A percentile compares a stretch with the other conserved stretches of the same genome.
phyloP scores from a whole-genome alignment of 164 flowering plant species.

The Nelumbo lutea region DNA sequence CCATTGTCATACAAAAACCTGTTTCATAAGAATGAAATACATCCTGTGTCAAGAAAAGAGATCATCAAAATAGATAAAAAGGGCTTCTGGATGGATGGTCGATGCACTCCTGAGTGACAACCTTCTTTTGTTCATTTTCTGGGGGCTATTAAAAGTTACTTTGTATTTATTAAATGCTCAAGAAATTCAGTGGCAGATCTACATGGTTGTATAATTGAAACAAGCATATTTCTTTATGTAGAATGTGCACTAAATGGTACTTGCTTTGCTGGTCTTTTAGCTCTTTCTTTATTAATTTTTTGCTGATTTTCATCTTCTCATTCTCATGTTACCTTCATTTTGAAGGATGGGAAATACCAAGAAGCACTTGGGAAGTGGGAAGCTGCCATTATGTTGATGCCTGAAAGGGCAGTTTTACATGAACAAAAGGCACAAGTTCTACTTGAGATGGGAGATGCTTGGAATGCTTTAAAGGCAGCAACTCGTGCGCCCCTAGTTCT shows the following conservation, averaged over 20 bases:
- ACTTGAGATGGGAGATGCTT: slow-evolving; percentile 84
- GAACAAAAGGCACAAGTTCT: slow-evolving; percentile 81
- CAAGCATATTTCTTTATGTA: background rate
- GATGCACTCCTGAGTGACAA: too few species aligned
- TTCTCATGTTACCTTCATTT: slow-evolving; percentile 6
- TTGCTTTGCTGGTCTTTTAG: background rate
- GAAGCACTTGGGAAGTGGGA: slow-evolving; percentile 97
- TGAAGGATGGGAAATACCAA: slow-evolving; percentile 66
- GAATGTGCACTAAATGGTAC: background rate
- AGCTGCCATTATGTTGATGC: slow-evolving; percentile 70
- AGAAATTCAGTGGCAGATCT: background rate
- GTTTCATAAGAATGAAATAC: too few species aligned
- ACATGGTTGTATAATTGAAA: background rate
- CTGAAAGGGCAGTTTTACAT: slow-evolving; percentile 64
- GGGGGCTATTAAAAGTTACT: too few species aligned
- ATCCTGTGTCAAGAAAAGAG: too few species aligned
- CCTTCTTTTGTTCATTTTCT: too few species aligned
- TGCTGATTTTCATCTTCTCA: background rate
- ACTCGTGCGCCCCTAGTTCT: background rate
- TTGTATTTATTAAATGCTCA: background rate
- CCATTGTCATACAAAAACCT: too few species aligned
- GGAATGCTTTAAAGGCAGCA: slow-evolving; percentile 16
- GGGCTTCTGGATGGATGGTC: too few species aligned
- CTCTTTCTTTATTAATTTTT: background rate
- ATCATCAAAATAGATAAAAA: too few species aligned